Conservation (phyloP, 2,329 filamentous ascomycete genomes). For the Magnaporthales sp. region DNA sequence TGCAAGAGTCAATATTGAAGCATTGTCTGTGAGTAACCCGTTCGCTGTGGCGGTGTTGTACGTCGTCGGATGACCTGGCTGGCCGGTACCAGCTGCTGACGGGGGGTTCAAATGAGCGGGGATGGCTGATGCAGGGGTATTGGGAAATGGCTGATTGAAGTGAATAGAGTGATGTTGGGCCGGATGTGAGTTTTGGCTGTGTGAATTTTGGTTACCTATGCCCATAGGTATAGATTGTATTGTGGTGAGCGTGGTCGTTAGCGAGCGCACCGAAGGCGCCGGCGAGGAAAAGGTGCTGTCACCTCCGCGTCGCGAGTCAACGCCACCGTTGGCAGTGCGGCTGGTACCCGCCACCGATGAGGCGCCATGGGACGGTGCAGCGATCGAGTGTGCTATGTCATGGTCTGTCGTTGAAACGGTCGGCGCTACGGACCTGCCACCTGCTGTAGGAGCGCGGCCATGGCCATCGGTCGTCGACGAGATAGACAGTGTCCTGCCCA, state of each 20-base stretch:
- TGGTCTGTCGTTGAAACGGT: slow-evolving; percentile 72
- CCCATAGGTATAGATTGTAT: slow-evolving; percentile 64
- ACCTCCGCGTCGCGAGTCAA: slow-evolving; percentile 61
- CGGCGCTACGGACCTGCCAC: slow-evolving; percentile 65
- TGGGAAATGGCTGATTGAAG: slow-evolving; percentile 58
- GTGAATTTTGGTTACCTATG: slow-evolving; percentile 26
- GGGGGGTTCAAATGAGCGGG: slow-evolving; percentile 57
- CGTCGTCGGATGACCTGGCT: slow-evolving; percentile 40
- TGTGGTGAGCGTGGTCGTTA: slow-evolving; percentile 78
- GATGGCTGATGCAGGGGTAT: slow-evolving; percentile 60
- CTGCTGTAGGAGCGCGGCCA: slow-evolving; percentile 46
- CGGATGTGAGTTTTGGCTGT: slow-evolving; percentile 20
- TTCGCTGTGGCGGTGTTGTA: slow-evolving; percentile 75
- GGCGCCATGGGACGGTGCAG: slow-evolving; percentile 63
- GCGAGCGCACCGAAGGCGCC: slow-evolving; percentile 68
- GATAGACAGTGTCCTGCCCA: slow-evolving; percentile 45
- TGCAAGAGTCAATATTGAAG: slow-evolving; percentile 75
- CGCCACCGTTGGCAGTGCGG: slow-evolving; percentile 56
- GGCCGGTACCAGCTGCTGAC: slow-evolving; percentile 1
- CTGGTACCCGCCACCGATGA: slow-evolving; percentile 65
- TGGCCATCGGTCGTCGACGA: slow-evolving; percentile 53
- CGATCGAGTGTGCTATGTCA: slow-evolving; percentile 66
- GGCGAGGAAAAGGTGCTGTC: slow-evolving; percentile 76
- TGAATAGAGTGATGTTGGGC: slow-evolving; percentile 41
- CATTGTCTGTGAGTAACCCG: slow-evolving; percentile 75